Evolutionary conservation across 2,329 filamentous ascomycete genomes (phyloP).

Genomic region (Canariomyces notabilis): DNA sequence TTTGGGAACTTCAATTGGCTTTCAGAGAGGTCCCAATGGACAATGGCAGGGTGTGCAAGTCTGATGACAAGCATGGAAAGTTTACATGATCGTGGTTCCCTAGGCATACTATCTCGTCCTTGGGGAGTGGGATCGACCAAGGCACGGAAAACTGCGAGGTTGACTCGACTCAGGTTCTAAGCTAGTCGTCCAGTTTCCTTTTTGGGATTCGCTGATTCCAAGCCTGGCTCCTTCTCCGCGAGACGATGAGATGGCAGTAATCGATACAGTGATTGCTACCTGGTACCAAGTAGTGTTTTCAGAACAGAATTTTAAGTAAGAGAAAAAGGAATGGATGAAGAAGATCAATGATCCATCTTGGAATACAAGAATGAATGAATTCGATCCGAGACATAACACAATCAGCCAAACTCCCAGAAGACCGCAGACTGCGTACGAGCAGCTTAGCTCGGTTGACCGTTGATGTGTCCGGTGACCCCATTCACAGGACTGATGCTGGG

Average conservation of each 20-base stretch:
- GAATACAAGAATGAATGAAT: no score
- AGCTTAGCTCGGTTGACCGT: background rate
- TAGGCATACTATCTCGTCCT: background rate
- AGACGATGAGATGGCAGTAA: no score
- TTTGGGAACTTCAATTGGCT: background rate
- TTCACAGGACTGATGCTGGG: background rate
- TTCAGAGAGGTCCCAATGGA: background rate
- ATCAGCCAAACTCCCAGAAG: no score
- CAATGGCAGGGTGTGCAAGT: background rate
- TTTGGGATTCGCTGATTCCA: constrained; percentile 1
- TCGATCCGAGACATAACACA: no score
- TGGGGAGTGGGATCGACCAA: constrained; percentile 1
- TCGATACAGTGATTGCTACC: no score
- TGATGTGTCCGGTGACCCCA: constrained; percentile 6
- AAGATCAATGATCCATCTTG: background rate
- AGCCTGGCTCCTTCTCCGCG: no score
- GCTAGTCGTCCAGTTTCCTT: constrained; percentile 5
- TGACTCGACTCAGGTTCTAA: constrained; percentile 3
- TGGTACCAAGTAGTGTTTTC: background rate
- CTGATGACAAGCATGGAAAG: background rate
- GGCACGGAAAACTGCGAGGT: background rate
- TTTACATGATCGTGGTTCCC: background rate
- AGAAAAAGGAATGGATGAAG: no score
- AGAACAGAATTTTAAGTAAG: no score
- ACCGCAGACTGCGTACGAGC: no score